Evolutionary conservation across 2,329 filamentous ascomycete species (phyloP).

Genomic region (Clarireedia sp.): DNA sequence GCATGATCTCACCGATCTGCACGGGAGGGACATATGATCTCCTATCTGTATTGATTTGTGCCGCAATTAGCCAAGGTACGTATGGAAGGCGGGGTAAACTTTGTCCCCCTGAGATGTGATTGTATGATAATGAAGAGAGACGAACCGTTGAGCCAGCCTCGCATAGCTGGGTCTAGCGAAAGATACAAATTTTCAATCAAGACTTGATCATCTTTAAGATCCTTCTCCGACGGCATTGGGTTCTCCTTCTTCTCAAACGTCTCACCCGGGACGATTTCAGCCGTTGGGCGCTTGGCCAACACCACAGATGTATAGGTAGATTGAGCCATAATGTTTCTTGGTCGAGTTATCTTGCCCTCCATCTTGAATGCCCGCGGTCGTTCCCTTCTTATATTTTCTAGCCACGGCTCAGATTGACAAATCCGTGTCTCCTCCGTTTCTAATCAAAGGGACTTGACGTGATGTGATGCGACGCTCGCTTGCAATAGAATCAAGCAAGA

Average conservation of each 20-base stretch:
- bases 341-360: conserved; percentile 14
- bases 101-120: neutral
- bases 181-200: conserved; percentile 55
- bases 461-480: neutral
- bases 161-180: conserved; percentile 69
- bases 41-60: conserved; percentile 27
- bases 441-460: neutral
- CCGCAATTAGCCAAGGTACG: neutral
- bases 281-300: conserved; percentile 56
- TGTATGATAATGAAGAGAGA: conserved; percentile 4
- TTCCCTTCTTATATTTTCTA: neutral
- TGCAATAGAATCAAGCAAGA: neutral
- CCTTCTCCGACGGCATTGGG: conserved; percentile 36
- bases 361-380: conserved; percentile 8
- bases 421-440: neutral
- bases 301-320: conserved; percentile 36
- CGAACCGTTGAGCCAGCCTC: conserved; percentile 58
- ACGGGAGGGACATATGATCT: conserved; percentile 63
- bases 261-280: conserved; percentile 53
- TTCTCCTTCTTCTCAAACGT: conserved; percentile 51
- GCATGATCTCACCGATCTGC: conserved; percentile 60
- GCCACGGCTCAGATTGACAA: neutral
- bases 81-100: neutral
- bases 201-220: conserved; percentile 57
- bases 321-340: conserved; percentile 26